Base-by-base conservation (phyloP, 140 eudicot species). In the Flaveria floridana region DNA sequence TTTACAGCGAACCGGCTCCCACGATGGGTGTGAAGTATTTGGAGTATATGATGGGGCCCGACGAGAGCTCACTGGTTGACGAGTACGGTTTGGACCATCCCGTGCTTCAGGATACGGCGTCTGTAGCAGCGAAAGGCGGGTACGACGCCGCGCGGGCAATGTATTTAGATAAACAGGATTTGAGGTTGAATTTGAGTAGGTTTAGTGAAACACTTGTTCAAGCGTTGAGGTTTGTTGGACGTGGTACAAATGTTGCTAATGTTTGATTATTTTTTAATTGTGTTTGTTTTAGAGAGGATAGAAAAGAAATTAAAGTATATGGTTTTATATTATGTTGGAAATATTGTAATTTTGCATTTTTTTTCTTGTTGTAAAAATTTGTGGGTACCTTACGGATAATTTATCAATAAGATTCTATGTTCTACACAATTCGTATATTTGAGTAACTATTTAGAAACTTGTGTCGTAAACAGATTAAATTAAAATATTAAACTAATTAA, bases 161-260 rank as follows among this genome's bases (percentile, higher is more conserved):
- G 77, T 89, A 89, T 44, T 53, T 89, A 7, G 92, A 89, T 26
- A 67, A 76, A n/a, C 96, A 89, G 71, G 79, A 87, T 79, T 3
- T 83, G 28, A 87, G 73, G 37, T 39, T 89, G 34, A 47, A 87
- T 80, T 21, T 89, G 16, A 46, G 10, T 3, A 85, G 87, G 72
- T 87, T 89, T 67, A 82, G 79, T 42, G 80, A 85, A 39, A 82
- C 85, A 1, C 84, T 89, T 7, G 15, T 80, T 61, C 74, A 82
- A 78, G 95, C 91, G 4, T 80, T 88, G 69, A 58, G 74, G 42
- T 53, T 80, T 9, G 73, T 80, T 51, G 72, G 77, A 69, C 77
- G 52, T 25, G 23, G 30, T 6, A 28, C 6, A 39, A 41, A 25
- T 30, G 68, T 68, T 15, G 67, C 80, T 0, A 18, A 59, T 6